Evolutionary conservation across 129 eudicot genomes (phyloP), one percentile per base, ranked within the genome.

Genomic region (Centella asiatica): DNA sequence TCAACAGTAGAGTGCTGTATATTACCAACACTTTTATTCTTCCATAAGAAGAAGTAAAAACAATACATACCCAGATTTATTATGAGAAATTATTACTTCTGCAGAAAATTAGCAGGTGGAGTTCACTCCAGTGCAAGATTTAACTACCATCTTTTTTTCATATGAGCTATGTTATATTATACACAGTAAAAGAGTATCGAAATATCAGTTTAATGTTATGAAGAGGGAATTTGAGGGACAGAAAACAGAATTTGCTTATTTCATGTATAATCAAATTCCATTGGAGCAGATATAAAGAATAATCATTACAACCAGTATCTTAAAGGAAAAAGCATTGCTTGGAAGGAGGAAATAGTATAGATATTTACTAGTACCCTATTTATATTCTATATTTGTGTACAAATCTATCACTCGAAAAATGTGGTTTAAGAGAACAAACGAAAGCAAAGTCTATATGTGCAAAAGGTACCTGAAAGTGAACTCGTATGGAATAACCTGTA

Each of bases 401-500:
- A 76, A 44, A 66, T 54, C 80, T 75, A 80, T 68, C 57, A 63
- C 57, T 65, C 65, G 9, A 25, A 58, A 44, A 57, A 51, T 66
- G 69, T 18, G 32, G 57, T 27, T n/a, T 18, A 22, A 31, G 29
- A 53, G 22, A 45, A 20, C 10, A 64, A 66, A 36, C 20, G 33
- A 23, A n/a, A 34, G 40, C 53, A 59, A 60, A 64, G 34, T 55
- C 74, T 69, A 81, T 47, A 73, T 77, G 55, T 69, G 85, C 62
- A 85, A 19, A 68, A 89, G 88, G 64, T 85, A 89, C 77, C 97
- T 78, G 84, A 85, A 89, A 67, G 69, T 80, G 68, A 89, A 89
- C 62, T 89, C 90, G 32, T 80, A 85, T 6, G 97, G 89, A 62
- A 71, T 75, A 69, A 86, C 69, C 46, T 62, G 78, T 24, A 89